These are phyloP conservation scores for Daldinia vernicosa DNA, from an alignment of 495 filamentous ascomycete genomes.

Conservation along the genomic window DNA sequence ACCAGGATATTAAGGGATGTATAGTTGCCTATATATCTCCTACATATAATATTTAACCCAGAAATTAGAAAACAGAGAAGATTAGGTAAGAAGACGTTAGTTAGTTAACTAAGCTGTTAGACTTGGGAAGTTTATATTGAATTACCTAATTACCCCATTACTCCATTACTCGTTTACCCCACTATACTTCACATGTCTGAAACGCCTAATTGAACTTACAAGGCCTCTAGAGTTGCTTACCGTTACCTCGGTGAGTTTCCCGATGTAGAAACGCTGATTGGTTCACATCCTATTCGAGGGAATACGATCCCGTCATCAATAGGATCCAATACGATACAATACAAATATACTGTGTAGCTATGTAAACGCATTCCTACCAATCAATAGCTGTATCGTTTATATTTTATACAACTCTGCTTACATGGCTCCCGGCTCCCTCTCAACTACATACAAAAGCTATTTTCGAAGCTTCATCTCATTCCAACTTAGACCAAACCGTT, in stretches of 20 bases:
- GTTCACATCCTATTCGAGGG: slow-evolving; percentile 32
- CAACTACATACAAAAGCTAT: not conserved
- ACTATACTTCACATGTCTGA: not conserved
- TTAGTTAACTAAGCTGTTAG: too few relatives aligned
- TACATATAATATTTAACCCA: too few relatives aligned
- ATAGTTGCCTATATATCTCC: too few relatives aligned
- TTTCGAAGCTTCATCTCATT: not conserved
- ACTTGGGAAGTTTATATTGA: too few relatives aligned
- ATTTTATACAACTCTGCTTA: not conserved
- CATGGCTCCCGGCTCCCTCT: not conserved
- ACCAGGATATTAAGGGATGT: too few relatives aligned
- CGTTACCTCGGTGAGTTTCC: slow-evolving; percentile 1
- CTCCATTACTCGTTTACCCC: not conserved
- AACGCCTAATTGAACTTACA: not conserved
- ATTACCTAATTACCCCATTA: too few relatives aligned
- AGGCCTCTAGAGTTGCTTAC: not conserved
- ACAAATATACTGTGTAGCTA: too few relatives aligned
- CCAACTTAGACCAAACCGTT: not conserved
- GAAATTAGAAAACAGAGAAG: too few relatives aligned
- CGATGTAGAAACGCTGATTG: not conserved
- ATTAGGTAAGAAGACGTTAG: too few relatives aligned
- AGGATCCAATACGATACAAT: not conserved
- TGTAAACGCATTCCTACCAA: not conserved
- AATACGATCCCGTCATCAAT: slow-evolving; percentile 27
- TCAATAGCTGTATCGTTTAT: not conserved